Evolutionary conservation across 495 filamentous ascomycete species (phyloP).

Genomic region (Lindgomyces ingoldianus): DNA sequence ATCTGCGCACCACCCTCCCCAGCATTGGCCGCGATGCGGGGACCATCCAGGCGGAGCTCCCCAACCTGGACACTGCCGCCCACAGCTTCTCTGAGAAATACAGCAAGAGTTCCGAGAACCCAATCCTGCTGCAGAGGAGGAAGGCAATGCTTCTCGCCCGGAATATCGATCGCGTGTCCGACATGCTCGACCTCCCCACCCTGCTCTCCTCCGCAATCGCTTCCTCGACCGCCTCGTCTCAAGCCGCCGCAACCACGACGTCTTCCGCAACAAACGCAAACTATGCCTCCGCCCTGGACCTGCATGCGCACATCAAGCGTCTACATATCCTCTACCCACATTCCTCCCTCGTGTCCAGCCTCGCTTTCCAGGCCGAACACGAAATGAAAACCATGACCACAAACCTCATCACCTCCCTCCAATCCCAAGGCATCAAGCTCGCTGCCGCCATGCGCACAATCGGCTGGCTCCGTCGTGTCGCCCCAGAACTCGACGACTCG

Average conservation of each 20-base stretch:
- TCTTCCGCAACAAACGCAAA: slow-evolving; percentile 62
- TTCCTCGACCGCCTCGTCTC: slow-evolving; percentile 51
- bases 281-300: slow-evolving; percentile 87
- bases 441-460: slow-evolving; percentile 89
- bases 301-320: slow-evolving; percentile 90
- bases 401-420: slow-evolving; percentile 76
- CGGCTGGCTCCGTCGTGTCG: slow-evolving; percentile 84
- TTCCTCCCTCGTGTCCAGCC: slow-evolving; percentile 70
- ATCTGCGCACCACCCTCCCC: slow-evolving; percentile 67
- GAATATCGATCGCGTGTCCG: slow-evolving; percentile 86
- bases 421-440: slow-evolving; percentile 77
- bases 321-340: slow-evolving; percentile 79
- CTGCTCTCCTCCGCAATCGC: slow-evolving; percentile 76
- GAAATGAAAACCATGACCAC: slow-evolving; percentile 88
- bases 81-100: slow-evolving; percentile 82
- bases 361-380: slow-evolving; percentile 76
- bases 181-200: slow-evolving; percentile 88
- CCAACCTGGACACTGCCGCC: slow-evolving; percentile 75
- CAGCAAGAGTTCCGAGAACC: slow-evolving; percentile 71
- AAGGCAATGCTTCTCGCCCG: slow-evolving; percentile 81
- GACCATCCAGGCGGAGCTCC: slow-evolving; percentile 69
- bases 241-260: slow-evolving; percentile 40
- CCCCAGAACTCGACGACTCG: slow-evolving; percentile 70
- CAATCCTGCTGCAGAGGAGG: slow-evolving; percentile 71
- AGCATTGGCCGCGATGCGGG: slow-evolving; percentile 63